Evolutionary conservation across 1,284 basidiomycete species (phyloP).

Genomic region (Ceratobasidium sp.): DNA sequence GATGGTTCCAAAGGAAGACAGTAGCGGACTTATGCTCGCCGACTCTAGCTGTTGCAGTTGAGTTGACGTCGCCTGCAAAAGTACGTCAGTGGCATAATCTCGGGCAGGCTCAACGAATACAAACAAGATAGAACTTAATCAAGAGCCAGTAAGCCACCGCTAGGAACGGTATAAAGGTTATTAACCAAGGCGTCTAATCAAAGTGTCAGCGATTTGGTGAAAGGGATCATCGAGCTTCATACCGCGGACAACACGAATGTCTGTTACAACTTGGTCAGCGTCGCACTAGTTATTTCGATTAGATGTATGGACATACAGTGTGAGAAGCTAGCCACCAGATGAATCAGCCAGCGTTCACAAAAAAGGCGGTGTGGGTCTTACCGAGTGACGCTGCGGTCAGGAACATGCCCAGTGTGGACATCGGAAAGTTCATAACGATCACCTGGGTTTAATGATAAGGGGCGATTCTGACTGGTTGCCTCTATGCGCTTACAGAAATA

Average conservation of each 20-base stretch:
- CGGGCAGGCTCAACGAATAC: not conserved
- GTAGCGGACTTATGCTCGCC: slow-evolving; percentile 15
- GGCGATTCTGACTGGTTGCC: too few species aligned
- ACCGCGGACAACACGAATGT: slow-evolving; percentile 3
- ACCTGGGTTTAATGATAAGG: not conserved
- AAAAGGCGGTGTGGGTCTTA: not conserved
- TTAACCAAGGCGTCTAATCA: not conserved
- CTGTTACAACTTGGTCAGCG: not conserved
- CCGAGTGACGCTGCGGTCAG: not conserved
- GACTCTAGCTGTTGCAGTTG: slow-evolving; percentile 28
- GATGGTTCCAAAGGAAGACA: slow-evolving; percentile 19
- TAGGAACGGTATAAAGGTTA: not conserved
- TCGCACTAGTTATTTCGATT: too few species aligned
- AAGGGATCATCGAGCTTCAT: not conserved
- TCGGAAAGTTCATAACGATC: not conserved
- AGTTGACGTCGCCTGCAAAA: slow-evolving; percentile 6
- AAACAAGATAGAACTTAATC: slow-evolving; percentile 17
- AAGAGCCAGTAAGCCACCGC: slow-evolving; percentile 8
- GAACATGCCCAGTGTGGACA: not conserved
- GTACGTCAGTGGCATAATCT: not conserved
- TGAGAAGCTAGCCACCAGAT: not conserved
- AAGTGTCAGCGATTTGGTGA: not conserved
- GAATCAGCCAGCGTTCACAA: not conserved
- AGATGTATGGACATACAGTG: not conserved
- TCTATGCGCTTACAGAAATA: not conserved